Base-by-base conservation (phyloP, 2,329 filamentous ascomycete species). In the Aspergillus sp. region DNA sequence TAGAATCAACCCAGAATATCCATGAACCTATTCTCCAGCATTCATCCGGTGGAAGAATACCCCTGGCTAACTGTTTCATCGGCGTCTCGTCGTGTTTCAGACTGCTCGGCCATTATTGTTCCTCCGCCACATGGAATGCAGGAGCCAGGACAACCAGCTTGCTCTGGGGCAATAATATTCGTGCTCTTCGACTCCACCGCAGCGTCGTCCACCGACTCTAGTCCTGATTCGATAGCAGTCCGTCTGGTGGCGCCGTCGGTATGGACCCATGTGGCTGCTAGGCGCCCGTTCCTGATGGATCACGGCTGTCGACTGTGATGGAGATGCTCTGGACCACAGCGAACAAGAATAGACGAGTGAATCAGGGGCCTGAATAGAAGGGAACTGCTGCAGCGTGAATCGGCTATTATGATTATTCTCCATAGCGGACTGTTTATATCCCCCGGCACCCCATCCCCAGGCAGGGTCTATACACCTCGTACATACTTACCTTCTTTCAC, bases 401-500 rank as follows among this genome's bases (percentile, higher is more conserved):
- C 20, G 20, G 20, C 20, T 2, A 2, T 22, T 22, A 4, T 7
- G 2, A 7, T 22, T 22, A 6, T 6, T 22, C 20, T 7, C 7
- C 22, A 22, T 22, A 7, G 22, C 22, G 5, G 22, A 22, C 22
- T 6, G 22, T 22, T 22, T 22, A 22, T 22, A 22, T 22, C 22
- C 22, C 22, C 22, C 22, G 22, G 22, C 5, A 22, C 40, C 40
- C 40, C 40, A 17, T 42, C 40, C 40, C 40, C 40, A 10, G 17
- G 38, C 38, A 17, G 14, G 16, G 14, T 42, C 14, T n/a, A 38
- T 17, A 17, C 14, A 38, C 16, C 11, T 13, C 40, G 10, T 10
- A 42, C 40, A 42, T 42, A 30, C 26, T 36, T 45, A 51, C 49
- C 10, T 54, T 45, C 30, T 49, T 43, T 47, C 38, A 43, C 20